phyloP scores from a whole-genome alignment of 2,329 filamentous ascomycete species.

The Penicillium sp. region DNA sequence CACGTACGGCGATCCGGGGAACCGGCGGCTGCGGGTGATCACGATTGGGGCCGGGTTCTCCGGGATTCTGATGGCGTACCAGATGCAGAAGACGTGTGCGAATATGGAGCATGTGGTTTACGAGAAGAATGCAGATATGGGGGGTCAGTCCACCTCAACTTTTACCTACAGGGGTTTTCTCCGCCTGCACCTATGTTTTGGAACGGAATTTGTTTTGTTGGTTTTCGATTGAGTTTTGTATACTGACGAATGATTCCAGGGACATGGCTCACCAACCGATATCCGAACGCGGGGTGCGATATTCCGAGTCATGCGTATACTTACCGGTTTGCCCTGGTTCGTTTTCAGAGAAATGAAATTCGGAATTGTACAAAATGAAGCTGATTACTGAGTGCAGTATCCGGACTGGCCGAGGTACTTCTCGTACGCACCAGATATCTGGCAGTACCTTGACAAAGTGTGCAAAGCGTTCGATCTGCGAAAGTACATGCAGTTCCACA shows the following conservation, averaged over 20 bases:
- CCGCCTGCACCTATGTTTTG: too few species aligned
- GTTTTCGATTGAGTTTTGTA: too few species aligned
- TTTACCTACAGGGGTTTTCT: too few species aligned
- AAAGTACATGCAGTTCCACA: constrained; percentile 6
- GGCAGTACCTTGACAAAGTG: constrained; percentile 4
- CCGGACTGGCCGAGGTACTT: constrained; percentile 9
- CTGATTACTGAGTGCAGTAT: not conserved
- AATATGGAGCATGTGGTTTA: constrained; percentile 12
- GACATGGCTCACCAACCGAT: constrained; percentile 21
- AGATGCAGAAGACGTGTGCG: constrained; percentile 6
- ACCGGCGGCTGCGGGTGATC: constrained; percentile 9
- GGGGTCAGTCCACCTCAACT: not conserved
- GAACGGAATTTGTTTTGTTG: too few species aligned
- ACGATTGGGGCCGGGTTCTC: constrained; percentile 10
- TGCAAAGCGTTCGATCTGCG: not conserved
- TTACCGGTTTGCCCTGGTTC: constrained; percentile 2
- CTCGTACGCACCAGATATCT: constrained; percentile 10
- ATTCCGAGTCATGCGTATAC: constrained; percentile 13
- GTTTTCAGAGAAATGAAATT: not conserved
- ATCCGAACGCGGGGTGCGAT: constrained; percentile 24
- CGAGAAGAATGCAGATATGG: constrained; percentile 13
- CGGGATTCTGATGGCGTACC: constrained; percentile 13
- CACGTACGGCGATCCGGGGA: constrained; percentile 6
- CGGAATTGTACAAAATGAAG: too few species aligned
- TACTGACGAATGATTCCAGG: not conserved